A percentile compares a stretch with the other conserved stretches of the same genome.
Conservation (phyloP, 139 green algal species). For the Tetraselmis chui region DNA sequence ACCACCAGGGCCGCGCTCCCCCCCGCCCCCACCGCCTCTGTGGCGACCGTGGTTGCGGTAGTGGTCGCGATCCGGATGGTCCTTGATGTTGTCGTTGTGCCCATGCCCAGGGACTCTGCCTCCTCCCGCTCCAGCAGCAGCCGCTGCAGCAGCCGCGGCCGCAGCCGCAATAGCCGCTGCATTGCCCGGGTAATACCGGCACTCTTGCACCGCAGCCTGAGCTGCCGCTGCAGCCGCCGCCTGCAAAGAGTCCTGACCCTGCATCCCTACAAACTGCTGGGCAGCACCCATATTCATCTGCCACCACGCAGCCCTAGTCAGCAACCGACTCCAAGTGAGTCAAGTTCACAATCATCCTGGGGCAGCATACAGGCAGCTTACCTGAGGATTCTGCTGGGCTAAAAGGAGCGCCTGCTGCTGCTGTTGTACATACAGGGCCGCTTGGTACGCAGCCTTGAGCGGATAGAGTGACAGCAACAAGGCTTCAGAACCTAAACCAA, state of each 20-base stretch:
- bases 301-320: background rate
- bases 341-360: too few species aligned
- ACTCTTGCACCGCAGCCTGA: background rate
- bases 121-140: background rate
- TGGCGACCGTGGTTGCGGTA: slow-evolving; percentile 1
- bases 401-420: slow-evolving; percentile 11
- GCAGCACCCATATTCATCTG: too few species aligned
- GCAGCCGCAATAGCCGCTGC: background rate
- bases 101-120: background rate
- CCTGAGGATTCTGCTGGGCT: background rate
- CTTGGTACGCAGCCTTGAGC: slow-evolving; percentile 20
- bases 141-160: slow-evolving; percentile 2
- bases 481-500: too few species aligned
- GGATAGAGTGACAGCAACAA: background rate
- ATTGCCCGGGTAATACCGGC: background rate
- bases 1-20: slow-evolving; percentile 6
- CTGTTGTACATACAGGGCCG: slow-evolving; percentile 24
- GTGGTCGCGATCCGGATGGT: background rate
- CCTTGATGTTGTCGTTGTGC: slow-evolving; percentile 2
- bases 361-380: too few species aligned
- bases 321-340: background rate
- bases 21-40: slow-evolving; percentile 7
- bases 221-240: background rate
- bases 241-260: background rate
- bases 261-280: too few species aligned